Base-by-base conservation (phyloP, 176 grass and related monocot genomes). In the Oryza coarctata region DNA sequence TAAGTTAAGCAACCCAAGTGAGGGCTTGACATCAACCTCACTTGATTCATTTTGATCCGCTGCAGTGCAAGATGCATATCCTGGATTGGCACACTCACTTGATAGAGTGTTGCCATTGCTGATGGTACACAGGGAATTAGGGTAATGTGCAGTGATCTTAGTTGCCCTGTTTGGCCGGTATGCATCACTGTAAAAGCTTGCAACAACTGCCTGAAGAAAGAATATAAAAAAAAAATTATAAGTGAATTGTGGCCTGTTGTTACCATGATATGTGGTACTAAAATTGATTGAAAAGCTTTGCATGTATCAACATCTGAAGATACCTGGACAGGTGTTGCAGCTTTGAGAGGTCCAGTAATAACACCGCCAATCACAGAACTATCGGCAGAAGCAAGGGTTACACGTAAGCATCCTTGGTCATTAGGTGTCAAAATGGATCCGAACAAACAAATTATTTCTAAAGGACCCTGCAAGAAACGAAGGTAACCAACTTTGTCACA, bases 171-270 rank as follows among this genome's bases (percentile, higher is more conserved):
- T 82, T 43, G 38, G 65, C 28, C 12, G 27, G 60, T 66, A 78
- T 14, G 35, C 27, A 73, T 27, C 67, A 72, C 30, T 72, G 61
- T 58, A 29, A 67, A 90, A 90, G 67, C 78, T 82, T 68, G 83
- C 83, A 78, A 90, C 45, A 78, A 86, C 86, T 62, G 61, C 88
- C 88, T 86, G 78, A 69, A 82, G 78, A 74, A 82, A 78, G 44
- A 68, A 27, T 60, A 77, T 1, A 84, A 66, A 38, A 84, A 66
- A 38, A 75, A 43, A 33, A 73, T 29, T 13, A 32, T 70, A 11
- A 71, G 29, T 18, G 68, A 26, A 26, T 10, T 81, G 55, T 28
- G 20, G 57, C 28, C 0, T 41, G 2, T 27, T 64, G 9, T 50
- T 76, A 25, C 47, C 69, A 84, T 29, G 20, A 38, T 9, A 41